phyloP scores from a whole-genome alignment of 768 basidiomycete species.

The Calvatia gigantea region DNA sequence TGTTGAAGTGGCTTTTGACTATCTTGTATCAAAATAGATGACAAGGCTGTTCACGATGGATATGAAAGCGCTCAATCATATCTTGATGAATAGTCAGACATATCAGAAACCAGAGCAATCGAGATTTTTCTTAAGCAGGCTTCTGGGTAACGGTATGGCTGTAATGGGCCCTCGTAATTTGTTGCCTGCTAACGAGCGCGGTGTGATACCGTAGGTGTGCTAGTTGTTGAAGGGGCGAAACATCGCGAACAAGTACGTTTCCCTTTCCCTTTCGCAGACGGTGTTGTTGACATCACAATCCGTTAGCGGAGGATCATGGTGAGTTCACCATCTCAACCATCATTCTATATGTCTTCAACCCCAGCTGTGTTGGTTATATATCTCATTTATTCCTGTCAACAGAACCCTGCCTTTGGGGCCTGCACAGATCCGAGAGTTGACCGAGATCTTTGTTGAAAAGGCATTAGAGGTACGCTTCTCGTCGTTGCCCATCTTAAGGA shows the following conservation, averaged over 20 bases:
- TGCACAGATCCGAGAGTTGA: slow-evolving; percentile 55
- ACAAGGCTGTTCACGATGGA: slow-evolving; percentile 55
- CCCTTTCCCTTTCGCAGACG: not conserved
- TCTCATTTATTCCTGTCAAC: not conserved
- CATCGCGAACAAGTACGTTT: slow-evolving; percentile 40
- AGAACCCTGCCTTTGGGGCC: slow-evolving; percentile 69
- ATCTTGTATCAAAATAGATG: slow-evolving; percentile 18
- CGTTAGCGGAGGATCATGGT: slow-evolving; percentile 43
- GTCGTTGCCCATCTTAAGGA: not conserved
- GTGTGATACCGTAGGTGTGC: slow-evolving; percentile 32
- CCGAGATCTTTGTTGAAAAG: slow-evolving; percentile 55
- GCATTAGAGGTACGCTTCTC: slow-evolving; percentile 39
- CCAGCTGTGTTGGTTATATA: not conserved
- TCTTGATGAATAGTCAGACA: slow-evolving; percentile 51
- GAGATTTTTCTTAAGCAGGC: slow-evolving; percentile 31
- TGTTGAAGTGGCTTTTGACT: not conserved
- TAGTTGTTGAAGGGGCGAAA: slow-evolving; percentile 45
- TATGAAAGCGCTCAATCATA: slow-evolving; percentile 57
- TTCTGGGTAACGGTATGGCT: slow-evolving; percentile 41
- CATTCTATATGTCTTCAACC: too few species aligned
- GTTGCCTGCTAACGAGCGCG: not conserved
- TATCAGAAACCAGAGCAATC: slow-evolving; percentile 53
- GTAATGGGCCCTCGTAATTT: not conserved
- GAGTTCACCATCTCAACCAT: not conserved
- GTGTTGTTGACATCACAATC: not conserved